These are phyloP conservation scores for Borovskyia barvae DNA, from an alignment of 208 protist species.

Conservation along the genomic window DNA sequence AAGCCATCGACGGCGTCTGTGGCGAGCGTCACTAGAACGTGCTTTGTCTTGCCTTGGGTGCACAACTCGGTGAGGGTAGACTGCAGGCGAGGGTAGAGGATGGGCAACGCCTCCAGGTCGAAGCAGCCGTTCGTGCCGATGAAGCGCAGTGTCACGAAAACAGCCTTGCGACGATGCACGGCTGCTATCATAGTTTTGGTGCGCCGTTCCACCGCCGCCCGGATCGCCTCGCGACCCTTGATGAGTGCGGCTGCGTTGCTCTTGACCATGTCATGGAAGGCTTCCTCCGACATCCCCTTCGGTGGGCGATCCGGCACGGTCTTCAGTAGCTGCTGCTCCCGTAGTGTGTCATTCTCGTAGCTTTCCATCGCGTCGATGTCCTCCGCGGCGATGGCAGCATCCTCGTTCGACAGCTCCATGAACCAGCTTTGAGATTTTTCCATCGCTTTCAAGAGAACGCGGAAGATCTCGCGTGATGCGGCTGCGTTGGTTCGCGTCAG, in stretches of 20 bases:
- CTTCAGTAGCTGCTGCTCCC: constrained; percentile 77
- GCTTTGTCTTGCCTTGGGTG: constrained; percentile 21
- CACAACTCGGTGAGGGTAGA: constrained; percentile 11
- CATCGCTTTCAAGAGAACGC: constrained; percentile 32
- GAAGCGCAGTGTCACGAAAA: constrained; percentile 62
- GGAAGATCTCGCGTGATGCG: constrained; percentile 37
- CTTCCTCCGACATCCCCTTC: constrained; percentile 83
- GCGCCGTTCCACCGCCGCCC: constrained; percentile 58
- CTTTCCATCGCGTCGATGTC: constrained; percentile 33
- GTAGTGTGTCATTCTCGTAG: constrained; percentile 63
- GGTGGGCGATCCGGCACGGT: constrained; percentile 71
- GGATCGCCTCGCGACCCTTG: constrained; percentile 67
- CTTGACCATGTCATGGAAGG: constrained; percentile 80
- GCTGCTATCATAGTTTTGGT: constrained; percentile 27
- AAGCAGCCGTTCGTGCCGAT: constrained; percentile 70
- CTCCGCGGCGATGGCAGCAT: constrained; percentile 74
- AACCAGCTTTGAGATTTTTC: constrained; percentile 55
- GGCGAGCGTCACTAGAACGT: constrained; percentile 49
- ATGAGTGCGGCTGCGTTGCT: constrained; percentile 71
- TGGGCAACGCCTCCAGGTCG: constrained; percentile 40
- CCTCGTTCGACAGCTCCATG: constrained; percentile 44
- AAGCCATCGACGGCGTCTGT: constrained; percentile 67
- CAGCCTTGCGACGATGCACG: constrained; percentile 43
- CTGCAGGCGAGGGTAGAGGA: constrained; percentile 71
- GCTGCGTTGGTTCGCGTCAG: constrained; percentile 34